A percentile compares a stretch with the other conserved stretches of the same genome.
Conservation (phyloP, 75 land plant genomes). For the Selaginella moellendorffii region DNA sequence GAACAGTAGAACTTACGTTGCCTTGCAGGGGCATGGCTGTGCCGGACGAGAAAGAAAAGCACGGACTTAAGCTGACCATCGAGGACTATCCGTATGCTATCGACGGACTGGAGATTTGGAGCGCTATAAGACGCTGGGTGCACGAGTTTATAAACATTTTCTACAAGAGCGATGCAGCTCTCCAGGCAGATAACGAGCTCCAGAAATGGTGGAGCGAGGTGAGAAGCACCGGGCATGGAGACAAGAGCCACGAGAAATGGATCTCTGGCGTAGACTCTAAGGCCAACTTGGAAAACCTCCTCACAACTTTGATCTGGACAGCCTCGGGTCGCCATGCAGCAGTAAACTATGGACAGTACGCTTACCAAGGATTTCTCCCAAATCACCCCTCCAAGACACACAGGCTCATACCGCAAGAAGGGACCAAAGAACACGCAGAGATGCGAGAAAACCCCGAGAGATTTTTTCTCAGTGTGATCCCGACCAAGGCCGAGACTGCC, state of each 20-base stretch:
- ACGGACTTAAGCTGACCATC: conserved; percentile 8
- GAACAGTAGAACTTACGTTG: not conserved
- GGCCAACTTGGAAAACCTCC: conserved; percentile 9
- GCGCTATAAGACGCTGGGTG: not conserved
- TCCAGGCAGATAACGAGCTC: not conserved
- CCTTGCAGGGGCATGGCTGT: conserved; percentile 4
- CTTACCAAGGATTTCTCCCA: conserved; percentile 45
- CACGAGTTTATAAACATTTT: not conserved
- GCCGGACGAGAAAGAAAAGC: not conserved
- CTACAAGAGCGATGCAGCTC: not conserved
- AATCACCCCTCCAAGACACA: conserved; percentile 32
- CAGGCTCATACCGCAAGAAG: not conserved
- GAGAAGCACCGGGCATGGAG: not conserved
- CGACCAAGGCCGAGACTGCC: not conserved
- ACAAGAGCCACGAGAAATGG: conserved; percentile 1
- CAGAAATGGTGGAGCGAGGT: conserved; percentile 3
- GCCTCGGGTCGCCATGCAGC: conserved; percentile 61
- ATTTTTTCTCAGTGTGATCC: not conserved
- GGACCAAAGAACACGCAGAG: not conserved
- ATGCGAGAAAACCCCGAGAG: not conserved
- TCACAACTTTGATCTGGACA: conserved; percentile 55
- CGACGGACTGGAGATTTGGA: conserved; percentile 7
- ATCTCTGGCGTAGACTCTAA: not conserved
- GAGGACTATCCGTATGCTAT: conserved; percentile 10
- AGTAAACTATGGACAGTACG: conserved; percentile 57